These are phyloP conservation scores for Apophysomyces variabilis DNA, from an alignment of 371 early-diverging fungal genomes.

Conservation along the genomic window DNA sequence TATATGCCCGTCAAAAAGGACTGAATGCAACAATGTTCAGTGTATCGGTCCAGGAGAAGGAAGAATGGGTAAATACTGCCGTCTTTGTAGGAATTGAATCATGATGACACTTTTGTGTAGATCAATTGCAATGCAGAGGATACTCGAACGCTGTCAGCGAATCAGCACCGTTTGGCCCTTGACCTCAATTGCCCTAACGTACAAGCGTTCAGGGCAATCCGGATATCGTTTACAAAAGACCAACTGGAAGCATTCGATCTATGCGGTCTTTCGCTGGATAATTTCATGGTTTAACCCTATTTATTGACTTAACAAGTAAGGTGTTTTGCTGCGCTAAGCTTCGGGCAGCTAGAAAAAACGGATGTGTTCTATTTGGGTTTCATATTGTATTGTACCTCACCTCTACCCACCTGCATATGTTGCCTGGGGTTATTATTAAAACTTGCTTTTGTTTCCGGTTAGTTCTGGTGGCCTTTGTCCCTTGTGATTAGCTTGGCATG, in stretches of 20 bases:
- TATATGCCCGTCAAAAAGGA: slow-evolving; percentile 18
- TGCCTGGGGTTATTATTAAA: too few relatives aligned
- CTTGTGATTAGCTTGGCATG: too few relatives aligned
- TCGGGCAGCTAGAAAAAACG: too few relatives aligned
- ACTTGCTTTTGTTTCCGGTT: too few relatives aligned
- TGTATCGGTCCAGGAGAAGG: neutral
- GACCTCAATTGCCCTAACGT: slow-evolving; percentile 12
- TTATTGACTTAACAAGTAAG: slow-evolving; percentile 16
- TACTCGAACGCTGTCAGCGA: neutral
- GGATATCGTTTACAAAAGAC: slow-evolving; percentile 12
- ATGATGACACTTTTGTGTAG: neutral
- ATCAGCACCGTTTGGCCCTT: neutral
- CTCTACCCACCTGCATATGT: too few relatives aligned
- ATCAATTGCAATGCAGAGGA: neutral
- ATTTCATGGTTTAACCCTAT: neutral
- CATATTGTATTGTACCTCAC: too few relatives aligned
- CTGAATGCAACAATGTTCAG: neutral
- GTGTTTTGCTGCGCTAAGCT: too few relatives aligned
- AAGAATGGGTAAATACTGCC: neutral
- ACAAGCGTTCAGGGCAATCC: slow-evolving; percentile 13
- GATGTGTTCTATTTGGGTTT: too few relatives aligned
- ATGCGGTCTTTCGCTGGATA: slow-evolving; percentile 15
- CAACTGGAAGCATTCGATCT: slow-evolving; percentile 9
- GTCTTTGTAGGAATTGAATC: neutral
- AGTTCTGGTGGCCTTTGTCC: too few relatives aligned